Conservation (phyloP, 164 flowering plant species). For the Liriodendron chinense region DNA sequence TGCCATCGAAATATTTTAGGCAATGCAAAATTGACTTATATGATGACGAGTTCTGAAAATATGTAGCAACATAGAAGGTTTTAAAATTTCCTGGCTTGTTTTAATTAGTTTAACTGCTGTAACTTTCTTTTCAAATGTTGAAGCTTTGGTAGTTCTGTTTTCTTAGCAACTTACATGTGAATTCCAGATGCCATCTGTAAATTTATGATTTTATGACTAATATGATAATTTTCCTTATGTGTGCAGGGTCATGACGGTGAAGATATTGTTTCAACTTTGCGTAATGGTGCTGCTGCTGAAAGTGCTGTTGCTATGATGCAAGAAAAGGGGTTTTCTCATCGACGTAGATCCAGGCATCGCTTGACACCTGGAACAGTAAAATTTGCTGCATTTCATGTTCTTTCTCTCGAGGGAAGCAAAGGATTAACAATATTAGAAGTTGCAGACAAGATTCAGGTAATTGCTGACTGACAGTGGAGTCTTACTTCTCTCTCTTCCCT, state of each 20-base stretch:
- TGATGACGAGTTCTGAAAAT: no score
- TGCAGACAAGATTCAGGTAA: conserved; percentile 91
- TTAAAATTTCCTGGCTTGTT: no score
- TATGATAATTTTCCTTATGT: conserved; percentile 5
- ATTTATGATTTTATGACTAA: background rate
- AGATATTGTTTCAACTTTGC: conserved; percentile 61
- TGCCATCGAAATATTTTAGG: no score
- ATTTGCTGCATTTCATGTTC: conserved; percentile 91
- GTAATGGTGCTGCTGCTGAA: conserved; percentile 82
- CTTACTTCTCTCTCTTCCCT: background rate
- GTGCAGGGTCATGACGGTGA: conserved; percentile 75
- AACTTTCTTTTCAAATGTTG: no score
- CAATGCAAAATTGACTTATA: no score
- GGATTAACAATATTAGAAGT: conserved; percentile 80
- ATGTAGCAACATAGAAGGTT: no score
- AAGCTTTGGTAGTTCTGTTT: background rate
- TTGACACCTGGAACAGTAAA: conserved; percentile 97
- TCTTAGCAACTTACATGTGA: background rate
- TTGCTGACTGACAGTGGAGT: background rate
- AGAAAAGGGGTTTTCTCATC: conserved; percentile 67
- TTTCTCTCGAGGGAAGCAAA: conserved; percentile 76
- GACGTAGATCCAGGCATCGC: conserved; percentile 81
- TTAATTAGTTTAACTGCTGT: no score
- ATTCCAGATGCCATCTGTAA: background rate
- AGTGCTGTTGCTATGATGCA: conserved; percentile 86